phyloP scores from a whole-genome alignment of 306 rosid genomes.

The Rubus parviflorus region DNA sequence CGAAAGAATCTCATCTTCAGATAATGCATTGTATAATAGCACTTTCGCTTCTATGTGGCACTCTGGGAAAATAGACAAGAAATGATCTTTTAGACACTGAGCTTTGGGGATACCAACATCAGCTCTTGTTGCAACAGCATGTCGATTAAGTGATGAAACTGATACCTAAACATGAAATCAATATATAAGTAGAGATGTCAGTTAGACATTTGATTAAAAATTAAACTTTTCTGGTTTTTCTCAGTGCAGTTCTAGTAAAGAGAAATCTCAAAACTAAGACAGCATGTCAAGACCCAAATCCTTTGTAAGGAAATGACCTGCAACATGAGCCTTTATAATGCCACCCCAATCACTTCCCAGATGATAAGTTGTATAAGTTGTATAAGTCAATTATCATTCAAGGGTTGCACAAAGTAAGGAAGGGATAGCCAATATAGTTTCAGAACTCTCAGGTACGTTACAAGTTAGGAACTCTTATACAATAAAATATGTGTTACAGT shows the following conservation, averaged over 20 bases:
- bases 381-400: not conserved
- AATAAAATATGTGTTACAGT: not conserved
- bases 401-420: not conserved
- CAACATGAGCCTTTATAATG: not conserved
- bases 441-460: not conserved
- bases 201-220: not conserved
- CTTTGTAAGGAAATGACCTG: not conserved
- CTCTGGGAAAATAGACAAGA: slow-evolving; percentile 84
- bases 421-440: not conserved
- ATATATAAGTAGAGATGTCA: slow-evolving; percentile 37
- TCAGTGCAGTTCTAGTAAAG: not conserved
- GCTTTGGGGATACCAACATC: slow-evolving; percentile 97
- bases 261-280: not conserved
- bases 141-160: slow-evolving; percentile 96
- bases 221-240: not conserved
- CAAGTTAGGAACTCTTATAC: not conserved
- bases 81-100: slow-evolving; percentile 90
- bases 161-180: slow-evolving; percentile 79
- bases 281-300: not conserved
- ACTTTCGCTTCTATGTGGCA: slow-evolving; percentile 87
- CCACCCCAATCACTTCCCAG: not conserved
- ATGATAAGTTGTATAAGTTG: not conserved
- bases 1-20: slow-evolving; percentile 92
- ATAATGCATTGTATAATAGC: slow-evolving; percentile 72
- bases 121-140: slow-evolving; percentile 97